Conservation (phyloP, 495 filamentous ascomycete genomes). For the Hyaloscypha finlandica region DNA sequence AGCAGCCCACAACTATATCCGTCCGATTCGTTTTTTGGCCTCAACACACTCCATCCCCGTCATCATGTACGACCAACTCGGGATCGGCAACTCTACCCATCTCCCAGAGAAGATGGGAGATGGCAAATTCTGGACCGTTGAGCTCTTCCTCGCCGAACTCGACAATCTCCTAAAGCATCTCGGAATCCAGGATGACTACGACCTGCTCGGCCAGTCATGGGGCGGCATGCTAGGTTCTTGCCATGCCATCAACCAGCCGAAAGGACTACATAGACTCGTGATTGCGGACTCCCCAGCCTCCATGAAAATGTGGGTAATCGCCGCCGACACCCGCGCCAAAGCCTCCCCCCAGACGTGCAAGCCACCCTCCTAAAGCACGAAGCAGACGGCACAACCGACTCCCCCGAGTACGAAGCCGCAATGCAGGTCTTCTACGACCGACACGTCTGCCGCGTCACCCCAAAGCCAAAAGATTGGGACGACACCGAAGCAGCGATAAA, state of each 20-base stretch:
- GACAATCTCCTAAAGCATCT: slow-evolving; percentile 48
- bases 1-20: slow-evolving; percentile 42
- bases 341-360: slow-evolving; percentile 45
- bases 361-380: slow-evolving; percentile 43
- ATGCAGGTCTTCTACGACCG: slow-evolving; percentile 42
- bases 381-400: slow-evolving; percentile 43
- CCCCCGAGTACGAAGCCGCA: slow-evolving; percentile 47
- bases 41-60: slow-evolving; percentile 38
- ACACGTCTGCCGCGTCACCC: slow-evolving; percentile 44
- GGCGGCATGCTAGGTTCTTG: slow-evolving; percentile 51
- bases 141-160: slow-evolving; percentile 51
- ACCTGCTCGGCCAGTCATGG: slow-evolving; percentile 52
- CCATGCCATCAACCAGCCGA: slow-evolving; percentile 39
- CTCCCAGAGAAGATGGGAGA: slow-evolving; percentile 44
- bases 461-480: slow-evolving; percentile 33
- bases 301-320: slow-evolving; percentile 36
- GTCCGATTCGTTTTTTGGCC: slow-evolving; percentile 37
- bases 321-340: slow-evolving; percentile 30
- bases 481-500: not conserved
- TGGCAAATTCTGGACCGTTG: slow-evolving; percentile 46
- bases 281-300: slow-evolving; percentile 43
- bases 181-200: slow-evolving; percentile 38
- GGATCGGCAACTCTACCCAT: slow-evolving; percentile 49
- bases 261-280: slow-evolving; percentile 44
- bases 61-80: slow-evolving; percentile 58